Conservation (phyloP, 495 filamentous ascomycete species). For the Penicillium pancosmium region DNA sequence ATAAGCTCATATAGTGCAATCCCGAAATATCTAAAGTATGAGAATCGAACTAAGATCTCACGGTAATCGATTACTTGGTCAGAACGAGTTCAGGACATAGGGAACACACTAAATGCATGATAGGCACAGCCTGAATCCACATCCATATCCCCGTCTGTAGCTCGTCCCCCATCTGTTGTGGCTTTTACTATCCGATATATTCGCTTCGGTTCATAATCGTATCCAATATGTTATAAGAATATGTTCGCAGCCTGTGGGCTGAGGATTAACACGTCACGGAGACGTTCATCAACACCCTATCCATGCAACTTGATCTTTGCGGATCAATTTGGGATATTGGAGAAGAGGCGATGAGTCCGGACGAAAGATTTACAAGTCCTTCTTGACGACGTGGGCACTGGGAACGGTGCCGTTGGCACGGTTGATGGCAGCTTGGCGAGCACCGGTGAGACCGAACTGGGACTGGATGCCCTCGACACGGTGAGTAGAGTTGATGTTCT, state of each 20-base stretch:
- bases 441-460: slow-evolving; percentile 76
- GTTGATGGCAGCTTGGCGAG: slow-evolving; percentile 51
- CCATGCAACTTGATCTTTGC: neutral
- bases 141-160: neutral
- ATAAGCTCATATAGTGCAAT: neutral
- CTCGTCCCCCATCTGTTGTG: neutral
- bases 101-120: neutral
- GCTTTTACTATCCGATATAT: slow-evolving; percentile 2
- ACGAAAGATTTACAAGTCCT: slow-evolving; percentile 33
- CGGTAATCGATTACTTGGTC: no score
- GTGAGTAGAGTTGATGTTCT: slow-evolving; percentile 98
- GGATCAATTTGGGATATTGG: slow-evolving; percentile 1
- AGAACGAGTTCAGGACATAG: neutral
- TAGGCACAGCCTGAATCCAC: neutral
- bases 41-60: neutral
- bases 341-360: slow-evolving; percentile 9
- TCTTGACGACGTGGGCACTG: slow-evolving; percentile 43
- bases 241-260: neutral
- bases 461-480: slow-evolving; percentile 81
- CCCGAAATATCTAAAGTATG: neutral
- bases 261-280: slow-evolving; percentile 6
- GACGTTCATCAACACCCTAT: neutral
- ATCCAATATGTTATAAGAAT: slow-evolving; percentile 3
- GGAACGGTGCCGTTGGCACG: slow-evolving; percentile 43
- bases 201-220: slow-evolving; percentile 21